Conservation (phyloP, 768 basidiomycete species). For the Boletus edulis region DNA sequence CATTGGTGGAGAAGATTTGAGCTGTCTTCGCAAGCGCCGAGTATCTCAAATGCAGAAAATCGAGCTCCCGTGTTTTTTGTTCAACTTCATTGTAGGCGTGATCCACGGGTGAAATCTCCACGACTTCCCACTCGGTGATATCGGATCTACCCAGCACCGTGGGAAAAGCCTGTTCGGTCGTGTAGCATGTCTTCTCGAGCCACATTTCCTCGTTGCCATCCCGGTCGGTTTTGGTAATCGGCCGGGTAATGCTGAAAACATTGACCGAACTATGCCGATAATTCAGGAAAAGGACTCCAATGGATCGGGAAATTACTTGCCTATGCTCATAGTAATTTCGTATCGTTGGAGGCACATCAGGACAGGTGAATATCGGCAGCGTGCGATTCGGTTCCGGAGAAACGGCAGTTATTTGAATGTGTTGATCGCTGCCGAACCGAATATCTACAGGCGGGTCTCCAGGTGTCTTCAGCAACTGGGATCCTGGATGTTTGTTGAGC, state of each 20-base stretch:
- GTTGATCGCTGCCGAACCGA: constrained; percentile 74
- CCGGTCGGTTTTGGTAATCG: constrained; percentile 57
- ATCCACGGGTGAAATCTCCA: constrained; percentile 84
- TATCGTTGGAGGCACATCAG: constrained; percentile 77
- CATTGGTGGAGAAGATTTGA: constrained; percentile 72
- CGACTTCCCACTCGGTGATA: constrained; percentile 63
- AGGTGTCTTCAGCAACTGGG: constrained; percentile 69
- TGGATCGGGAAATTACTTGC: constrained; percentile 35
- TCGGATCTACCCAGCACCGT: constrained; percentile 90
- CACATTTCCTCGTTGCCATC: constrained; percentile 75
- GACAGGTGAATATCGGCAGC: constrained; percentile 77
- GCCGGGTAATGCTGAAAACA: constrained; percentile 74
- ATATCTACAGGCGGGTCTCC: constrained; percentile 82
- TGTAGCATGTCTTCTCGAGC: constrained; percentile 86
- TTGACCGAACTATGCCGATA: constrained; percentile 66
- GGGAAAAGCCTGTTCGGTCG: constrained; percentile 87
- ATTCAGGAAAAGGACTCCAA: not conserved
- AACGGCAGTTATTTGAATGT: constrained; percentile 87
- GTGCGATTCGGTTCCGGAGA: constrained; percentile 80
- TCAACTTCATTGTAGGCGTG: constrained; percentile 81
- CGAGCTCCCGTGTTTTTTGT: constrained; percentile 75
- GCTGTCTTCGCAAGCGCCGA: constrained; percentile 74
- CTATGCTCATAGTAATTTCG: constrained; percentile 87
- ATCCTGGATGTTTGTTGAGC: constrained; percentile 86
- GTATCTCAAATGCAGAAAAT: constrained; percentile 65